phyloP scores from a whole-genome alignment of 1,139 yeast genomes.

The Meyerozyma elateridarum region DNA sequence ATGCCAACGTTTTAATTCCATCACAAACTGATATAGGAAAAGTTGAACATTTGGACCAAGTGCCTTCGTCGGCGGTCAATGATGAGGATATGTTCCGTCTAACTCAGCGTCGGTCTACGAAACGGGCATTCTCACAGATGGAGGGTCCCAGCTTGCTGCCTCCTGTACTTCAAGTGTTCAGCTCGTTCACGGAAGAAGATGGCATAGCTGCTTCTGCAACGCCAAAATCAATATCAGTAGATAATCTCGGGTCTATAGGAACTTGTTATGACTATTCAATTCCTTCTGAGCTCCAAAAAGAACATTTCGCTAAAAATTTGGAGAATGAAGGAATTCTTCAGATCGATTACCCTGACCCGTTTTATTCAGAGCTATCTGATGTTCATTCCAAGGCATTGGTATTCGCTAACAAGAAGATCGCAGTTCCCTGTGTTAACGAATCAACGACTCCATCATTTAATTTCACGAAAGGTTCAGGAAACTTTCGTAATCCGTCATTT shows the following conservation, averaged over 20 bases:
- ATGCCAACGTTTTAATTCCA: too few relatives aligned
- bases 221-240: neutral
- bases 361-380: slow-evolving; percentile 49
- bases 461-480: neutral
- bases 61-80: neutral
- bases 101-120: neutral
- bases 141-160: slow-evolving; percentile 1
- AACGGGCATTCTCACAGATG: neutral
- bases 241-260: neutral
- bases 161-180: slow-evolving; percentile 1
- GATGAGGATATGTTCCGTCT: slow-evolving; percentile 1
- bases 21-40: too few relatives aligned
- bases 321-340: slow-evolving; percentile 44
- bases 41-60: too few relatives aligned
- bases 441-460: slow-evolving; percentile 10
- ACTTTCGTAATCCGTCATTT: neutral
- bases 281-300: slow-evolving; percentile 18
- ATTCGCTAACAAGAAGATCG: slow-evolving; percentile 64
- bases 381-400: slow-evolving; percentile 51
- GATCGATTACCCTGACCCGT: slow-evolving; percentile 59
- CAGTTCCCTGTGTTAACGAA: slow-evolving; percentile 26
- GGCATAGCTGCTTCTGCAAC: neutral
- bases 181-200: slow-evolving; percentile 2
- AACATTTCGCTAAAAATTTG: slow-evolving; percentile 29
- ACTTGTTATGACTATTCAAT: slow-evolving; percentile 15